phyloP scores from a whole-genome alignment of 768 basidiomycete species.

The Termitomyces sp. region DNA sequence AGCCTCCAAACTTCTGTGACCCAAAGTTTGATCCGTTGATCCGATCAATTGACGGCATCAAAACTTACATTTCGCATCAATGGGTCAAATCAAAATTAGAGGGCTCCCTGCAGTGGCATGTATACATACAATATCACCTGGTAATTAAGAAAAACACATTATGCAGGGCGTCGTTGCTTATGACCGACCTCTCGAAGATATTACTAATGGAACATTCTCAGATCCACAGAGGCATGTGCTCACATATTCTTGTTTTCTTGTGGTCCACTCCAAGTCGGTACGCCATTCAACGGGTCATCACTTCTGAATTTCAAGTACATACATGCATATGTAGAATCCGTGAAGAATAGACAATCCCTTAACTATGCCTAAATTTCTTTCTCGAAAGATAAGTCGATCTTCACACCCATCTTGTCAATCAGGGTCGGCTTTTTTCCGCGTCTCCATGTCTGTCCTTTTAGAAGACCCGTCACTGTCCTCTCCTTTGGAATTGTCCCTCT shows the following conservation, averaged over 20 bases:
- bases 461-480: conserved; percentile 18
- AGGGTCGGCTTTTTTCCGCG: conserved; percentile 51
- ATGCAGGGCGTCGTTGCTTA: not conserved
- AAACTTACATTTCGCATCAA: too few relatives aligned
- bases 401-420: conserved; percentile 41
- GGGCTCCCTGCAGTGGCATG: too few relatives aligned
- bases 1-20: too few relatives aligned
- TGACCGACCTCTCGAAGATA: not conserved
- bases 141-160: too few relatives aligned
- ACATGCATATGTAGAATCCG: not conserved
- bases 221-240: not conserved
- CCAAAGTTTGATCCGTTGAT: too few relatives aligned
- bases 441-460: conserved; percentile 4
- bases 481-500: too few relatives aligned
- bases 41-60: too few relatives aligned
- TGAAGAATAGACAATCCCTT: not conserved
- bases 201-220: not conserved
- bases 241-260: not conserved
- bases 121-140: too few relatives aligned
- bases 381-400: conserved; percentile 37
- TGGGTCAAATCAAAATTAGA: too few relatives aligned
- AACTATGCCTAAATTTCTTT: conserved; percentile 30
- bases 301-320: too few relatives aligned
- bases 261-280: not conserved
- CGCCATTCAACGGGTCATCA: not conserved